Evolutionary conservation across 176 grass and related monocot species (phyloP), one percentile per base, ranked within the genome.

Genomic region (Eragrostis curvula): DNA sequence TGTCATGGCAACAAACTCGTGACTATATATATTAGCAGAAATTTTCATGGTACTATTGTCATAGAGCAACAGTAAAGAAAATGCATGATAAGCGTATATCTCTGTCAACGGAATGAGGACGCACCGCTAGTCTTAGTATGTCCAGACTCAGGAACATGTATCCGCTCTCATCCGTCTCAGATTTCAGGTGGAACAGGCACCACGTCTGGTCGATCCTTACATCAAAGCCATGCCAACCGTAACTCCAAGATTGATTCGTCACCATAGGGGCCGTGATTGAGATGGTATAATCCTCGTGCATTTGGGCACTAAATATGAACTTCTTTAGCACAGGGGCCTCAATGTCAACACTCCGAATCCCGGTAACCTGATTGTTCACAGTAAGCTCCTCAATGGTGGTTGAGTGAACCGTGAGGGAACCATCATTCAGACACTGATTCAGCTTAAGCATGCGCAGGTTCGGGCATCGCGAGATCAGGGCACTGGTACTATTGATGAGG

Each of bases 401-500:
- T 12, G 50, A 74, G 18, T 73, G 47, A 16, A 74, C 71, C 50
- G 21, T 56, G 30, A 74, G n/a, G 9, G 7, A 23, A 6, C 5
- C 0, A 18, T 8, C 5, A 13, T 13, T 0, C 0, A 29, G 7
- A 12, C 12, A 5, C 0, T 15, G 2, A 32, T 0, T 1, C 50
- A 74, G 7, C 28, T 74, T 29, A 8, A 74, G 29, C 5, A 74
- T 28, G 12, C 50, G 71, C 50, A 74, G 50, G 27, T 11, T 29
- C 32, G 71, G 71, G 71, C 71, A 74, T 28, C 29, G 50, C 29
- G 9, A 13, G 71, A 74, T 20, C 18, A 74, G 2, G 2, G 10
- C 30, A 56, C 21, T 29, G 29, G 0, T 74, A n/a, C n/a, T n/a
- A 30, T 56, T 3, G 6, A 74, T 40, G 71, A 0, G 7, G 29